Evolutionary conservation across 768 basidiomycete genomes (phyloP).

Genomic region (Trametes gibbosa): DNA sequence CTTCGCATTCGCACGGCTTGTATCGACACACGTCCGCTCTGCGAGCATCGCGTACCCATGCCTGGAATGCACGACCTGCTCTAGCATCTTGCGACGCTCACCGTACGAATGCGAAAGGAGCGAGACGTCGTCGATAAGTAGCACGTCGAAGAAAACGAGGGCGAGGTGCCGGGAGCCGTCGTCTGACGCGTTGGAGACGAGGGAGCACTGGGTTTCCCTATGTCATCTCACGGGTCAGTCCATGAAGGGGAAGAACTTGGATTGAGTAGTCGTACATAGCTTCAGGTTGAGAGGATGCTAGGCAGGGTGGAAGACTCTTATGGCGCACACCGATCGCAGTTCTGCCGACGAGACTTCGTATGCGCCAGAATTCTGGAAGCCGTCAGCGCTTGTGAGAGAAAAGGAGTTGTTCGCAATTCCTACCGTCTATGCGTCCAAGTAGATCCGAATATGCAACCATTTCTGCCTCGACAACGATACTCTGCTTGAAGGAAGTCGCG

Average conservation of each 20-base stretch:
- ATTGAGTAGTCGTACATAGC: slow-evolving; percentile 12
- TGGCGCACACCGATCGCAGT: slow-evolving; percentile 57
- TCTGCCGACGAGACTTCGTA: slow-evolving; percentile 54
- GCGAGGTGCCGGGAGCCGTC: slow-evolving; percentile 56
- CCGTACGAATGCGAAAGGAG: slow-evolving; percentile 57
- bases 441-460: slow-evolving; percentile 80
- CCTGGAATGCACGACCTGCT: slow-evolving; percentile 49
- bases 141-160: slow-evolving; percentile 85
- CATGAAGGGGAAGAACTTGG: neutral
- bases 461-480: slow-evolving; percentile 72
- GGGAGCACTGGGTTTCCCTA: slow-evolving; percentile 37
- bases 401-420: slow-evolving; percentile 14
- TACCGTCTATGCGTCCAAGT: slow-evolving; percentile 64
- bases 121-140: slow-evolving; percentile 62
- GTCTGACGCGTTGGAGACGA: slow-evolving; percentile 39
- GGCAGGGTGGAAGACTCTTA: neutral
- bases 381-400: neutral
- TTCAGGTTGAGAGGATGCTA: slow-evolving; percentile 2
- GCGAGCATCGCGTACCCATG: slow-evolving; percentile 66
- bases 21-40: slow-evolving; percentile 40
- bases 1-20: slow-evolving; percentile 27
- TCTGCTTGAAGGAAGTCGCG: slow-evolving; percentile 16
- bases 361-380: slow-evolving; percentile 80
- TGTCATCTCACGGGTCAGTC: neutral
- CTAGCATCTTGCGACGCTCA: slow-evolving; percentile 58